Conservation (phyloP, 2,329 filamentous ascomycete species). For the Aspergillus glaucus region DNA sequence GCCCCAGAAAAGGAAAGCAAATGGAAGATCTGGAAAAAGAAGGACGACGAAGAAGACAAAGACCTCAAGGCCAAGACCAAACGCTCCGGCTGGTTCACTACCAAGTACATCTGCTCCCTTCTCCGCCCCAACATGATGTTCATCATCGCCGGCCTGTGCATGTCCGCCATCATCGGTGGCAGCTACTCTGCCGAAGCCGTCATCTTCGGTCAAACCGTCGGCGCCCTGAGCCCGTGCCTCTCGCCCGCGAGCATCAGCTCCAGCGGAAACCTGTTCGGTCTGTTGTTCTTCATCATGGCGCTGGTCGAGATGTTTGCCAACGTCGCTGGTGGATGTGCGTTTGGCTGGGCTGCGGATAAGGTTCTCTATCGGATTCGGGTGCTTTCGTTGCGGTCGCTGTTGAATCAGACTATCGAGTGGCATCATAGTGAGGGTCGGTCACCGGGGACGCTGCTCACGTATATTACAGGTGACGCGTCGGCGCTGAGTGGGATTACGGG, state of each 20-base stretch:
- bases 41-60: constrained; percentile 3
- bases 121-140: constrained; percentile 39
- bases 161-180: constrained; percentile 49
- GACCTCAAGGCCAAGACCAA: constrained; percentile 9
- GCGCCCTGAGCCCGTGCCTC: constrained; percentile 50
- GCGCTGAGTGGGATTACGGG: constrained; percentile 63
- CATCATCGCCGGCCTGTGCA: constrained; percentile 45
- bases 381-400: constrained; percentile 56
- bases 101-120: constrained; percentile 30
- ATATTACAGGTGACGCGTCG: constrained; percentile 63
- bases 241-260: constrained; percentile 42
- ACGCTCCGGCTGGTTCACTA: constrained; percentile 17
- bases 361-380: constrained; percentile 57
- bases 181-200: constrained; percentile 52
- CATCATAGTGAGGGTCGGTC: constrained; percentile 59
- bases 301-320: constrained; percentile 55
- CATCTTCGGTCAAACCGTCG: constrained; percentile 55
- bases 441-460: constrained; percentile 55
- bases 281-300: constrained; percentile 55
- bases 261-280: constrained; percentile 47
- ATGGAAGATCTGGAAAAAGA: not conserved
- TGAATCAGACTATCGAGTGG: constrained; percentile 62
- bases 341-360: constrained; percentile 56
- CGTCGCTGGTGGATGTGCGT: constrained; percentile 51
- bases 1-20: not conserved